Percentiles rank a stretch among this genome's conserved stretches.
These are phyloP conservation scores for Colletotrichum eremochloae DNA, from an alignment of 2,329 filamentous ascomycete species.

Conservation along the genomic window DNA sequence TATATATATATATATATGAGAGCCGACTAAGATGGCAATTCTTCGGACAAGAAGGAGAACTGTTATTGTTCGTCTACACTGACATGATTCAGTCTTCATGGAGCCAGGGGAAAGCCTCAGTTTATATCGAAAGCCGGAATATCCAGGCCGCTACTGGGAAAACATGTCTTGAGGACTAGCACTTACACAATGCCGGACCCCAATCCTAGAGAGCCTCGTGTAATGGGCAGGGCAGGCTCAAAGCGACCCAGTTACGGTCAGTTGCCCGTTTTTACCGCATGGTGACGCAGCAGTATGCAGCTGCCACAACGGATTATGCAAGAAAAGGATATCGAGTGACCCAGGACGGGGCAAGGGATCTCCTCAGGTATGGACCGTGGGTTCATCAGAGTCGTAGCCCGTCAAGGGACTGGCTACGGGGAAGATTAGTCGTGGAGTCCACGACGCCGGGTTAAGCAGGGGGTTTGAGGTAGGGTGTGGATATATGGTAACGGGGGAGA, in stretches of 20 bases:
- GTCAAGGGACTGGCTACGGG: conserved; percentile 13
- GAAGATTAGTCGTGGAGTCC: conserved; percentile 11
- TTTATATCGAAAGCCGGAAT: conserved; percentile 31
- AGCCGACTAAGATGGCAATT: neutral
- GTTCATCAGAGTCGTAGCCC: neutral
- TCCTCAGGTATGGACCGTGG: conserved; percentile 3
- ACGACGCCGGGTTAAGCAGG: conserved; percentile 10
- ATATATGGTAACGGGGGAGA: neutral
- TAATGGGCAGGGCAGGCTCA: conserved; percentile 39
- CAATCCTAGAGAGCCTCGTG: conserved; percentile 33
- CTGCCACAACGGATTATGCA: conserved; percentile 23
- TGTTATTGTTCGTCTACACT: conserved; percentile 5
- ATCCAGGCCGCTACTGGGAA: conserved; percentile 11
- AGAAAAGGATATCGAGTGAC: conserved; percentile 14
- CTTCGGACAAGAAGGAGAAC: neutral
- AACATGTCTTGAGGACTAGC: neutral
- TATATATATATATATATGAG: neutral
- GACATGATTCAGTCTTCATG: neutral
- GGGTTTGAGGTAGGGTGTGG: neutral
- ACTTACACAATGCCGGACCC: conserved; percentile 3
- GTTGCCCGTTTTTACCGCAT: conserved; percentile 30
- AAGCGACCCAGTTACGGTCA: conserved; percentile 19
- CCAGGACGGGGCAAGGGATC: conserved; percentile 1
- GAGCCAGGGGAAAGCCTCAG: conserved; percentile 16
- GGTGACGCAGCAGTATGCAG: conserved; percentile 38